Evolutionary conservation across 306 rosid species (phyloP), one percentile per base, ranked within the genome.

Genomic region (Trifolium dubium): DNA sequence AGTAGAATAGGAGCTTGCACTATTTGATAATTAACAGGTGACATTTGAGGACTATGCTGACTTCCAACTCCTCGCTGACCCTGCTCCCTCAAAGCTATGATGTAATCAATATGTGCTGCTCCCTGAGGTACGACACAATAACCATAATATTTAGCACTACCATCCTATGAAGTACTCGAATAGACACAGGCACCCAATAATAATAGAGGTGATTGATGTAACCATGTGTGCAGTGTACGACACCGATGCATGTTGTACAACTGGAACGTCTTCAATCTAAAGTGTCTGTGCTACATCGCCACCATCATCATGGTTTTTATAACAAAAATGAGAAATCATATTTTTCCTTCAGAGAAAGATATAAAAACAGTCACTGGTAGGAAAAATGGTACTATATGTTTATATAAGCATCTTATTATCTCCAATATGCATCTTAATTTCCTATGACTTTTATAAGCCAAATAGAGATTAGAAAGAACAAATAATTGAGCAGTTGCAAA

Each of bases 21-120:
- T 94, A 85, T 97, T 94, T 78, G 92, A 97, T 92, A 49, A 94
- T 89, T 2, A 73, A 88, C 99, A 46, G 90, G 91, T 9, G 99
- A 94, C 99, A 94, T 92, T 82, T 89, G 99, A 19, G 96, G 93
- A 84, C 99, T 94, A 59, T 90, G 99, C 81, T 88, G 97, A 61
- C 88, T 96, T 70, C 92, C 96, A 68, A 82, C 80, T 74, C 98
- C 98, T 80, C 86, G 94, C 81, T 80, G 94, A 72, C 91, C 96
- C 56, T 89, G 99, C 83, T 94, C 99, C 87, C 99, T 89, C 85
- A 94, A 86, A 77, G 97, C 97, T 70, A 94, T 88, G 78, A 94
- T 94, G 84, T 94, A 94, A 82, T 94, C 99, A 77, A 77, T 94
- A 94, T 64, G 97, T 94, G 83, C 88, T 94, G 71, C 92, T 79